A percentile compares a stretch with the other conserved stretches of the same genome.
Evolutionary conservation across 805 yeast genomes (phyloP).

Genomic region (Torulaspora franciscae): DNA sequence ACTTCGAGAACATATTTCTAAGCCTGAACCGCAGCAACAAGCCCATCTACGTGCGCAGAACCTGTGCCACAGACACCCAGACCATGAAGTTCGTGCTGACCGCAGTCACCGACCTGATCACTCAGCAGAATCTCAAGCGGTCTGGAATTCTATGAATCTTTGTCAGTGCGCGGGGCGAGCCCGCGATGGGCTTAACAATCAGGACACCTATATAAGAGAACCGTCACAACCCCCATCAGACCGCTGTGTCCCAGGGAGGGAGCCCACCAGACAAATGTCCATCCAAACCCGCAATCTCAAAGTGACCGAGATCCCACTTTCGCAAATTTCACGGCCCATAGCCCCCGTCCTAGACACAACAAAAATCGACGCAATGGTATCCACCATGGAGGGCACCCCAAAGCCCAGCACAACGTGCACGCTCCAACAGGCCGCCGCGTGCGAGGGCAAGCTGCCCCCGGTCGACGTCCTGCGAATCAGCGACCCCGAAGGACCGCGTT

Average conservation of each 20-base stretch:
- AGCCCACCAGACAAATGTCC: constrained; percentile 45
- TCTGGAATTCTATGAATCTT: constrained; percentile 59
- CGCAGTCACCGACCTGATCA: constrained; percentile 88
- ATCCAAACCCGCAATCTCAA: constrained; percentile 58
- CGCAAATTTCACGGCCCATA: constrained; percentile 70
- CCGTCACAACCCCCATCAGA: neutral
- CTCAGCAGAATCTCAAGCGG: constrained; percentile 73
- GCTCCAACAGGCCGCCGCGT: constrained; percentile 35
- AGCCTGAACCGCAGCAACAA: constrained; percentile 56
- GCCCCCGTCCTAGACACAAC: constrained; percentile 74
- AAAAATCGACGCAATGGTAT: constrained; percentile 75
- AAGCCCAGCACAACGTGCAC: constrained; percentile 59
- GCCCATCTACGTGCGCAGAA: constrained; percentile 85
- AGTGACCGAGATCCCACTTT: constrained; percentile 57
- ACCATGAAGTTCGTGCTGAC: constrained; percentile 86
- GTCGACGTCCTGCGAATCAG: constrained; percentile 69
- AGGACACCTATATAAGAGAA: constrained; percentile 5
- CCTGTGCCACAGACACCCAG: constrained; percentile 91
- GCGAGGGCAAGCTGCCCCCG: constrained; percentile 68
- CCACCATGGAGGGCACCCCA: constrained; percentile 61
- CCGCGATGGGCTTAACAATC: constrained; percentile 4
- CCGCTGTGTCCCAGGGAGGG: neutral
- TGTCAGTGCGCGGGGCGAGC: neutral
- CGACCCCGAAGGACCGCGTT: constrained; percentile 55
- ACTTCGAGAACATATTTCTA: constrained; percentile 64